These are phyloP conservation scores for Nemania diffusa DNA, from an alignment of 2,329 filamentous ascomycete species.

Conservation along the genomic window DNA sequence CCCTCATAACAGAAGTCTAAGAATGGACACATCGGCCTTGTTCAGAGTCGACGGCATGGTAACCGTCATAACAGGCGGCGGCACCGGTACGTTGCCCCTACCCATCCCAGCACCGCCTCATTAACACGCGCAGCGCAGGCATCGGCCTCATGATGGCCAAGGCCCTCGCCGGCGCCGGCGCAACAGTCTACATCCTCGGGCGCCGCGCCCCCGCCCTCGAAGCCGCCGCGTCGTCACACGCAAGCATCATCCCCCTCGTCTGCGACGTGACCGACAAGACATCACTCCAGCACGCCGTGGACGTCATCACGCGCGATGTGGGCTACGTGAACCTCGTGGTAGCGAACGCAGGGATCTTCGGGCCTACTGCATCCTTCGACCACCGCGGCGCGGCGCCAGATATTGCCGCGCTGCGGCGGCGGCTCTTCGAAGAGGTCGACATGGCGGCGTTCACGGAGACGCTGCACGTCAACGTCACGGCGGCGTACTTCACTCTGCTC, in stretches of 20 bases:
- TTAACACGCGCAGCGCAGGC: conserved; percentile 12
- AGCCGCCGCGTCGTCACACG: conserved; percentile 26
- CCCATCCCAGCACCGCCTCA: neutral
- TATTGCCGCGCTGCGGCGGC: conserved; percentile 43
- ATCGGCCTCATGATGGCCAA: conserved; percentile 33
- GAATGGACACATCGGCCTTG: conserved; percentile 27
- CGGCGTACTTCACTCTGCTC: conserved; percentile 73
- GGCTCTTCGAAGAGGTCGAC: conserved; percentile 53
- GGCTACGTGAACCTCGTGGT: conserved; percentile 56
- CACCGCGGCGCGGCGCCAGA: conserved; percentile 64
- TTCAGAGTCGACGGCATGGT: conserved; percentile 40
- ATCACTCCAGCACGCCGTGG: conserved; percentile 68
- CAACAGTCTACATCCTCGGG: conserved; percentile 63
- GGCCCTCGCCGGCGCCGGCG: conserved; percentile 56
- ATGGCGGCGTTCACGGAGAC: conserved; percentile 68
- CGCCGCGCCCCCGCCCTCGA: conserved; percentile 52
- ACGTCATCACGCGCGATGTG: conserved; percentile 63
- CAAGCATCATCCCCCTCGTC: conserved; percentile 48
- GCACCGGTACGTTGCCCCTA: conserved; percentile 24
- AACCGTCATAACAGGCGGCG: conserved; percentile 36
- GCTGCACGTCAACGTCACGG: conserved; percentile 71
- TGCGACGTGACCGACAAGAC: conserved; percentile 58
- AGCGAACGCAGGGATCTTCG: conserved; percentile 32
- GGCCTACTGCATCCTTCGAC: conserved; percentile 57
- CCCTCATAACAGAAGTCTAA: neutral